These are phyloP conservation scores for Angomonas ambiguus DNA, from an alignment of 208 protist genomes.

Conservation along the genomic window DNA sequence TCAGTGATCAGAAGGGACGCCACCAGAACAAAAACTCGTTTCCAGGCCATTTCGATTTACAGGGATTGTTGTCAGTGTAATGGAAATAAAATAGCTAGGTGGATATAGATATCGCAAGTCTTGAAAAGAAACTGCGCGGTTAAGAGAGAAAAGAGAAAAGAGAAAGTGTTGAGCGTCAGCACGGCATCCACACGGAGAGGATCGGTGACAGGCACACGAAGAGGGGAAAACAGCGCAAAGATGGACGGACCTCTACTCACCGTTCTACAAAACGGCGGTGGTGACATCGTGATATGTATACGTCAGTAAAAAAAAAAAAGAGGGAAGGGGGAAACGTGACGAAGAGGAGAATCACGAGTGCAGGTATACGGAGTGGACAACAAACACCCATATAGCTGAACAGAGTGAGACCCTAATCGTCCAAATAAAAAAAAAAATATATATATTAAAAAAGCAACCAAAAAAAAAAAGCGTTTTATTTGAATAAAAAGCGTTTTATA, in stretches of 20 bases:
- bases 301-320: not conserved
- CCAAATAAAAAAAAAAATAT: too few relatives aligned
- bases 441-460: too few relatives aligned
- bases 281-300: not conserved
- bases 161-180: not conserved
- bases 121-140: not conserved
- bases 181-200: not conserved
- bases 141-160: not conserved
- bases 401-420: too few relatives aligned
- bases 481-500: too few relatives aligned
- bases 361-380: not conserved
- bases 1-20: slow-evolving; percentile 28
- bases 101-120: slow-evolving; percentile 42
- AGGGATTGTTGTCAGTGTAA: not conserved
- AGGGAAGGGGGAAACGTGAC: not conserved
- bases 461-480: too few relatives aligned
- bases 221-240: not conserved
- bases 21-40: slow-evolving; percentile 52
- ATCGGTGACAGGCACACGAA: not conserved
- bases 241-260: not conserved
- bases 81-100: slow-evolving; percentile 3
- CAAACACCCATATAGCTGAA: too few relatives aligned
- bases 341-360: not conserved
- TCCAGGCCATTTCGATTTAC: not conserved
- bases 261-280: not conserved